Conservation (phyloP, 306 rosid species). For the Sophora flavescens region DNA sequence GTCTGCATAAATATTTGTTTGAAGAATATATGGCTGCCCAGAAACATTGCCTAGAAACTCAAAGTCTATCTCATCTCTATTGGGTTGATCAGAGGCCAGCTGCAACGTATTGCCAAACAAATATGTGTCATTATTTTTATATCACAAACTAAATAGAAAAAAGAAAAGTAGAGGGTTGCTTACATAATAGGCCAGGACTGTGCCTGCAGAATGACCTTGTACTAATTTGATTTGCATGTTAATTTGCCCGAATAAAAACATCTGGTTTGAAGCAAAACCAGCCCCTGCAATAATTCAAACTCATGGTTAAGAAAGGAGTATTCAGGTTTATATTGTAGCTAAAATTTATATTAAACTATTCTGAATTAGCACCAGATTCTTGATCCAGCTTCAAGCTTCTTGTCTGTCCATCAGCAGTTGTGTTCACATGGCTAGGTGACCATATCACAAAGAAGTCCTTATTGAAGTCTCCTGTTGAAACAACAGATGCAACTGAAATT, state of each 20-base stretch:
- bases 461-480: slow-evolving; percentile 86
- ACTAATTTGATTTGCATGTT: slow-evolving; percentile 92
- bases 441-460: slow-evolving; percentile 86
- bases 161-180: slow-evolving; percentile 23
- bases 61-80: slow-evolving; percentile 84
- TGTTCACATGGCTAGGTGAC: slow-evolving; percentile 89
- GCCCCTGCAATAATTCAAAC: slow-evolving; percentile 58
- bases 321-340: neutral
- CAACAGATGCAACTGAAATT: slow-evolving; percentile 60
- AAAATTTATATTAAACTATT: neutral
- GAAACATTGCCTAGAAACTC: slow-evolving; percentile 91
- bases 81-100: slow-evolving; percentile 88
- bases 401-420: slow-evolving; percentile 72
- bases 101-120: slow-evolving; percentile 48
- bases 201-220: slow-evolving; percentile 93
- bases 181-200: slow-evolving; percentile 90
- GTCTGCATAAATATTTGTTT: slow-evolving; percentile 81
- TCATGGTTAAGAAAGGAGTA: slow-evolving; percentile 7
- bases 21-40: slow-evolving; percentile 79
- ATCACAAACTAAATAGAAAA: slow-evolving; percentile 1
- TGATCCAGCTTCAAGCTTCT: slow-evolving; percentile 84
- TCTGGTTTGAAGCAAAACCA: slow-evolving; percentile 84
- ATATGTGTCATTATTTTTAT: neutral
- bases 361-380: slow-evolving; percentile 67
- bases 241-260: slow-evolving; percentile 87